Evolutionary conservation across 495 filamentous ascomycete species (phyloP).

Genomic region (Articulospora tetracladia): DNA sequence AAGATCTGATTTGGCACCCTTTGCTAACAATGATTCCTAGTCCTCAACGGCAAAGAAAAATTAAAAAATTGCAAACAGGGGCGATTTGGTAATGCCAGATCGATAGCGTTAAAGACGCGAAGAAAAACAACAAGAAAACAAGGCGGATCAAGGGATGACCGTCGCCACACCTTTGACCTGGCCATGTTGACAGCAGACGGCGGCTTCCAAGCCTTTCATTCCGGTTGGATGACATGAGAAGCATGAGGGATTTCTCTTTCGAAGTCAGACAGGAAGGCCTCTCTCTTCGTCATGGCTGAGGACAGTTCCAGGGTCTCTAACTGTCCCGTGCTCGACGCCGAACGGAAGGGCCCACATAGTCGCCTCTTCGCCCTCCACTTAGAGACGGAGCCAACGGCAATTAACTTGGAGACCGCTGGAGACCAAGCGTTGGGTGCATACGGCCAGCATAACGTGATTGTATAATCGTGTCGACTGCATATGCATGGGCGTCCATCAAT

Average conservation of each 20-base stretch:
- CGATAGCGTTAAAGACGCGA: no score
- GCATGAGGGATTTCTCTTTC: constrained; percentile 17
- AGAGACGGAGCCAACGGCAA: background rate
- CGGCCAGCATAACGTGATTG: constrained; percentile 25
- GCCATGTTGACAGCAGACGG: background rate
- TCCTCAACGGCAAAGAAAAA: background rate
- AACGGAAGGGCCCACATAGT: constrained; percentile 12
- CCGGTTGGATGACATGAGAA: constrained; percentile 12
- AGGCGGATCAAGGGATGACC: background rate
- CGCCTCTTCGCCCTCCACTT: constrained; percentile 18
- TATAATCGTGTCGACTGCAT: constrained; percentile 10
- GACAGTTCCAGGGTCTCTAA: background rate
- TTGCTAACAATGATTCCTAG: background rate
- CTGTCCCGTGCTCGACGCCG: constrained; percentile 16
- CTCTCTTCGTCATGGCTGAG: constrained; percentile 1
- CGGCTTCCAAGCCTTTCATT: constrained; percentile 1
- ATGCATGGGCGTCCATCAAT: constrained; percentile 17
- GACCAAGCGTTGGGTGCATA: constrained; percentile 14
- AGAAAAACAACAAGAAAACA: background rate
- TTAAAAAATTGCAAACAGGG: background rate
- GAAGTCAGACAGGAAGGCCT: constrained; percentile 1
- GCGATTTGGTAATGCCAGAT: background rate
- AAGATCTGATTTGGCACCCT: background rate
- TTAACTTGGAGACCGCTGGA: background rate
- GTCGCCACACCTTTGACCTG: background rate